A percentile compares a stretch with the other conserved stretches of the same genome.
Conservation (phyloP, 805 yeast genomes). For the Wickerhamomyces bisporus region DNA sequence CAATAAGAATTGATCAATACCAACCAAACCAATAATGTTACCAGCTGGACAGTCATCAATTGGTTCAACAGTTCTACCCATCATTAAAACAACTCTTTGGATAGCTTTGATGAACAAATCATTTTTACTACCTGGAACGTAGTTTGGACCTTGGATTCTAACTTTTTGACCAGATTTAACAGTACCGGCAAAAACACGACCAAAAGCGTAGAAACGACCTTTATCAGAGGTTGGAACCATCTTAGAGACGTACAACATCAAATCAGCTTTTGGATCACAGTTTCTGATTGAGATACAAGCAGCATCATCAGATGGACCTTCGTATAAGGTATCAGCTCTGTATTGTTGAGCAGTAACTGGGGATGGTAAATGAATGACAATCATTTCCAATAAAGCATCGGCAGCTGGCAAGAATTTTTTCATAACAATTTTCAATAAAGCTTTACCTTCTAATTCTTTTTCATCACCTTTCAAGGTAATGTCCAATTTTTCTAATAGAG, state of each 20-base stretch:
- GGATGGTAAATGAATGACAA: conserved; percentile 96
- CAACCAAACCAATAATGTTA: conserved; percentile 99
- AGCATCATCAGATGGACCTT: conserved; percentile 96
- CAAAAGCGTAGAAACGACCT: conserved; percentile 99
- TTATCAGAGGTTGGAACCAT: conserved; percentile 99
- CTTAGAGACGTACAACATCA: conserved; percentile 99
- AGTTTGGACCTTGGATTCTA: conserved; percentile 99
- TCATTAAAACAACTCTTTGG: conserved; percentile 99
- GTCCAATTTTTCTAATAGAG: conserved; percentile 89
- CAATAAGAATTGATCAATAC: conserved; percentile 99
- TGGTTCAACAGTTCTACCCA: conserved; percentile 98
- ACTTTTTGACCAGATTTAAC: conserved; percentile 98
- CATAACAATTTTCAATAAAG: conserved; percentile 96
- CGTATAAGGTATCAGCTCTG: conserved; percentile 99
- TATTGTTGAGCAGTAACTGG: conserved; percentile 98
- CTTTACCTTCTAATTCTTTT: conserved; percentile 98
- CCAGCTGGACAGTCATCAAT: conserved; percentile 99
- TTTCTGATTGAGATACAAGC: conserved; percentile 88
- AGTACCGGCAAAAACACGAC: conserved; percentile 99
- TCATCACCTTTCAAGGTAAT: conserved; percentile 91
- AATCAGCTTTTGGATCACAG: conserved; percentile 98
- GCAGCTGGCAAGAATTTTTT: conserved; percentile 99
- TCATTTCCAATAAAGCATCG: conserved; percentile 98
- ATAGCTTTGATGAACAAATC: conserved; percentile 95
- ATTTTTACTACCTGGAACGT: conserved; percentile 96